Base-by-base conservation (phyloP, 2,329 filamentous ascomycete genomes). In the Aspergillus arachidicola region DNA sequence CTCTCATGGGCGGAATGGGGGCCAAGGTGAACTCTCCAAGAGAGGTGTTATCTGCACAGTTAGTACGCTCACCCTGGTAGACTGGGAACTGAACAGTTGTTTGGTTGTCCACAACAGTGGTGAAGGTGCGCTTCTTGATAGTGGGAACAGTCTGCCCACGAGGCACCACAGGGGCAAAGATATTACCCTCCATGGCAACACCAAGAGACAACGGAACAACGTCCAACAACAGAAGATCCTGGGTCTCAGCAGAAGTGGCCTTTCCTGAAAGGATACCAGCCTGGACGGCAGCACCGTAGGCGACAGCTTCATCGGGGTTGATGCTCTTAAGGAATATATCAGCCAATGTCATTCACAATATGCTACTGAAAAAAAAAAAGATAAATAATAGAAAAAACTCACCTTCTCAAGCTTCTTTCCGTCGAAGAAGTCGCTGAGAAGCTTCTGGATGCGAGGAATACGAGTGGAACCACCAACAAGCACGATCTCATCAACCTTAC, bases 151-250 rank as follows among this genome's bases (percentile, higher is more conserved):
- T 92, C 66, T 88, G 82, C 23, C 91, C 91, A 76, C 91, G 90
- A 68, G 91, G 84, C 71, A 99, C 93, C 69, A 98, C 94, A 58
- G 93, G 92, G 61, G 94, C 94, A 79, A 97, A 98, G 82, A 98
- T 97, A 86, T 97, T 97, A 72, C 95, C 94, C 86, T 98, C 95
- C 95, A 98, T 99, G 78, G 94, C 95, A 72, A 99, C 94, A 91
- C 95, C 95, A 36, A 99, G 91, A 67, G 93, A 97, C 68, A 99
- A 91, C 72, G 95, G 95, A 76, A 94, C 90, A 76, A 99, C 95
- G 82, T 99, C 95, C 76, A 99, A 88, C 68, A 99, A 90, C 68
- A 99, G 90, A 70, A 99, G 91, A 80, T 98, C 95, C 67, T 91
- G 87, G 66, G 94, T 97, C 78, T 98, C 95, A 73, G 93, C 93